These are phyloP conservation scores for Trichothecium roseum DNA, from an alignment of 2,329 filamentous ascomycete species.

Conservation along the genomic window DNA sequence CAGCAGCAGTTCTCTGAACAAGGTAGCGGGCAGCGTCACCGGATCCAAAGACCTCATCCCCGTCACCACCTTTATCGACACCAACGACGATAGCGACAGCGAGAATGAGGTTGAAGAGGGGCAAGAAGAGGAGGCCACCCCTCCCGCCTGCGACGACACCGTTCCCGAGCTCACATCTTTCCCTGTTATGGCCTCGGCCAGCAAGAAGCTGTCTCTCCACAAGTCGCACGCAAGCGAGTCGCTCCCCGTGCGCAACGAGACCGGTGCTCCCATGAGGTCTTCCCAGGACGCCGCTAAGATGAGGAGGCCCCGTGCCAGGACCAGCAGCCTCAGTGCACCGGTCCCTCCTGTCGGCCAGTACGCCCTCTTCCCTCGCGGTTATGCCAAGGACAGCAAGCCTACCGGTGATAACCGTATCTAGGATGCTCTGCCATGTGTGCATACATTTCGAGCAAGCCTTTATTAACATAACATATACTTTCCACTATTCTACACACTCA, in stretches of 20 bases:
- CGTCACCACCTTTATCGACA: conserved; percentile 13
- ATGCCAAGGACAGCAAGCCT: conserved; percentile 12
- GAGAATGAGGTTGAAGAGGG: background rate
- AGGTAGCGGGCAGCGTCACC: conserved; percentile 18
- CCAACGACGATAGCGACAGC: conserved; percentile 7
- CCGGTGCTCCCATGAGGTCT: conserved; percentile 4
- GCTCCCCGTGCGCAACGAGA: conserved; percentile 16
- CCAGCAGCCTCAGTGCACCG: conserved; percentile 32
- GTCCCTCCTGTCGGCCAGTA: conserved; percentile 35
- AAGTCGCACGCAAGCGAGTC: conserved; percentile 28
- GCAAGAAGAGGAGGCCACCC: conserved; percentile 9
- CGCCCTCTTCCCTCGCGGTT: conserved; percentile 31
- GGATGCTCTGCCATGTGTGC: too few relatives aligned
- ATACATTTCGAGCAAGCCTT: too few relatives aligned
- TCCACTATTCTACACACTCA: background rate
- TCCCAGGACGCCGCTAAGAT: conserved; percentile 18
- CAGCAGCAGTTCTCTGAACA: conserved; percentile 35
- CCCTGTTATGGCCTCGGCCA: conserved; percentile 10
- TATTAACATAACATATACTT: too few relatives aligned
- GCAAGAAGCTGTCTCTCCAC: conserved; percentile 17
- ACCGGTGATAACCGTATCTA: conserved; percentile 20
- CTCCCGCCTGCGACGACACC: conserved; percentile 15
- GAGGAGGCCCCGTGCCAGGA: conserved; percentile 31
- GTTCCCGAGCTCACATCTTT: conserved; percentile 24
- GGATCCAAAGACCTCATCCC: conserved; percentile 21